Evolutionary conservation across 192 early-diverging fungal genomes (phyloP), one percentile per base, ranked within the genome.

Genomic region (Jimgerdemannia lactiflua): DNA sequence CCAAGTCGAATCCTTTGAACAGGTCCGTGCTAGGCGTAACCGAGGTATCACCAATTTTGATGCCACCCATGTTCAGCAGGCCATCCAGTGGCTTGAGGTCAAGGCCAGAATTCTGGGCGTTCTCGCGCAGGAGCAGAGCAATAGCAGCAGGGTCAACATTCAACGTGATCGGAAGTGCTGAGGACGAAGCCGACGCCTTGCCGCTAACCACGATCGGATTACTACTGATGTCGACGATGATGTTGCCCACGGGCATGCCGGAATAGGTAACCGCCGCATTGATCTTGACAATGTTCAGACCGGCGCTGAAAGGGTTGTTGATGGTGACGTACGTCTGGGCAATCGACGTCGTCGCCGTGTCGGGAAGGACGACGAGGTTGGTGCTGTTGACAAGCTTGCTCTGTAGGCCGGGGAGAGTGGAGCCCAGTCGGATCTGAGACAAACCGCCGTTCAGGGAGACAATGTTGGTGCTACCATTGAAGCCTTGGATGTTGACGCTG

Each of bases 221-320:
- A 4, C 69, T 80, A 4, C 85, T 79, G 42, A 86, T 78, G 59
- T 83, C 84, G 69, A 83, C 75, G 59, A 83, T 71, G 67, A 89
- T 85, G 69, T 77, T 73, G 40, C 87, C 88, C 4, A 89, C 71
- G 3, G 71, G 70, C 49, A 81, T 76, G 42, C 81, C 84, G 3
- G 83, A 68, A 71, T 81, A 87, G 11, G 74, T 73, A 43, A 85
- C 84, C 59, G 81, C 74, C 11, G 86, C 79, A 54, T 84, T 70
- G 71, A 91, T 79, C 43, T 80, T 82, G 41, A 70, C 74, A 77
- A 90, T 89, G 40, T 75, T 75, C 65, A 90, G 72, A 14, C 79
- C 76, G 43, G 87, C 82, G 42, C 71, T 70, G 77, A 90, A 88
- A 19, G 89, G 89, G 76, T 90, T 86, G 43, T 82, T 80, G 63